Evolutionary conservation across 495 filamentous ascomycete genomes (phyloP).

Genomic region (Neurospora sp.): DNA sequence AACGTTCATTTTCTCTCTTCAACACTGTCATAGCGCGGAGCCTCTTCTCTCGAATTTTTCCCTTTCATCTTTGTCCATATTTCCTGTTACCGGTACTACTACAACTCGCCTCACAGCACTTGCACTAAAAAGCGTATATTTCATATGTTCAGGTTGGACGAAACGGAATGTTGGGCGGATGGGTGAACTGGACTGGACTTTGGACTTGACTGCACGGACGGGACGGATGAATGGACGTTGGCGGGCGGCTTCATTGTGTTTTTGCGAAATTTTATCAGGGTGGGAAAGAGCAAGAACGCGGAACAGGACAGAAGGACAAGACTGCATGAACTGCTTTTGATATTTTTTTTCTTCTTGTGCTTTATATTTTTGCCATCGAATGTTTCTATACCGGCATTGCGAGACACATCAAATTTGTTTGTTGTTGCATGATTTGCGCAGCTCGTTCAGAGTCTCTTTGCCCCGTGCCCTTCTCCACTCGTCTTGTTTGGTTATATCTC

Average conservation of each 20-base stretch:
- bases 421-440: neutral
- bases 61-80: neutral
- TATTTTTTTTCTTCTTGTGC: neutral
- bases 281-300: neutral
- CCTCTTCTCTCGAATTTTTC: neutral
- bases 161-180: neutral
- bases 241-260: neutral
- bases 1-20: neutral
- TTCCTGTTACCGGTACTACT: neutral
- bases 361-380: neutral
- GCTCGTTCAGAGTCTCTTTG: neutral
- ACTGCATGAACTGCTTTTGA: neutral
- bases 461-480: neutral
- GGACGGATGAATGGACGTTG: neutral
- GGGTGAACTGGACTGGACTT: neutral
- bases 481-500: neutral
- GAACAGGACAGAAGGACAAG: neutral
- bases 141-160: neutral
- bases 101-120: neutral
- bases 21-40: neutral
- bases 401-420: neutral
- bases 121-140: neutral
- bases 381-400: neutral
- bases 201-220: neutral
- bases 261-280: neutral